A percentile compares a stretch with the other conserved stretches of the same genome.
phyloP scores from a whole-genome alignment of 768 basidiomycete species.

The Mycena rosella region DNA sequence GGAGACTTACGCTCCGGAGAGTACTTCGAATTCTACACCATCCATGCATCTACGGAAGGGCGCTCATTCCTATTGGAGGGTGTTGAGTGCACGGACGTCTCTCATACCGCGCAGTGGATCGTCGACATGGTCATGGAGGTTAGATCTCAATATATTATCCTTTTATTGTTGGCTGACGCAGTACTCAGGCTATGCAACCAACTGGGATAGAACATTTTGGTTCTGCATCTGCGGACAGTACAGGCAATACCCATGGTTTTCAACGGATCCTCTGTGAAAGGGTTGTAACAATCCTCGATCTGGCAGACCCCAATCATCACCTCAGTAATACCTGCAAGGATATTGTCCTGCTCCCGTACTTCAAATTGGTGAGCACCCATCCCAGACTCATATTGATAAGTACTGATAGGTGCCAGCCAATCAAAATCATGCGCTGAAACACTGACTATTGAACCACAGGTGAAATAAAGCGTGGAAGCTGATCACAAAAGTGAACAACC shows the following conservation, averaged over 20 bases:
- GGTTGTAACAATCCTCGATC: neutral
- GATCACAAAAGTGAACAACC: no score
- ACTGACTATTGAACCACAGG: no score
- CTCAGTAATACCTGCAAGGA: conserved; percentile 43
- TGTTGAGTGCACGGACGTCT: neutral
- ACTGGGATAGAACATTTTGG: neutral
- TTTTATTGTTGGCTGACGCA: neutral
- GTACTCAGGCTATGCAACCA: neutral
- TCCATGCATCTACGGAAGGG: neutral
- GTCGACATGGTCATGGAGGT: conserved; percentile 2
- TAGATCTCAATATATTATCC: neutral
- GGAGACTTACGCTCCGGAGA: neutral
- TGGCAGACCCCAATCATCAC: conserved; percentile 39
- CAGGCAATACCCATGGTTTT: neutral
- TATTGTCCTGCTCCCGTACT: conserved; percentile 35
- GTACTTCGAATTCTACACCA: conserved; percentile 14
- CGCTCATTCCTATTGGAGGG: conserved; percentile 4
- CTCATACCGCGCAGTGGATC: conserved; percentile 9
- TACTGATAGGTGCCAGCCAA: neutral
- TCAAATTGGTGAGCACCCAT: conserved; percentile 31
- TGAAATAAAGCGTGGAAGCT: no score
- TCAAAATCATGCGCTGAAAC: conserved; percentile 14
- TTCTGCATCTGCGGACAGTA: neutral
- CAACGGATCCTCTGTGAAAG: neutral
- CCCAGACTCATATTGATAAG: no score